Percentiles rank a stretch among this genome's conserved stretches.
Conservation (phyloP, 2,329 filamentous ascomycete species). For the Trichoderma guizhouense region DNA sequence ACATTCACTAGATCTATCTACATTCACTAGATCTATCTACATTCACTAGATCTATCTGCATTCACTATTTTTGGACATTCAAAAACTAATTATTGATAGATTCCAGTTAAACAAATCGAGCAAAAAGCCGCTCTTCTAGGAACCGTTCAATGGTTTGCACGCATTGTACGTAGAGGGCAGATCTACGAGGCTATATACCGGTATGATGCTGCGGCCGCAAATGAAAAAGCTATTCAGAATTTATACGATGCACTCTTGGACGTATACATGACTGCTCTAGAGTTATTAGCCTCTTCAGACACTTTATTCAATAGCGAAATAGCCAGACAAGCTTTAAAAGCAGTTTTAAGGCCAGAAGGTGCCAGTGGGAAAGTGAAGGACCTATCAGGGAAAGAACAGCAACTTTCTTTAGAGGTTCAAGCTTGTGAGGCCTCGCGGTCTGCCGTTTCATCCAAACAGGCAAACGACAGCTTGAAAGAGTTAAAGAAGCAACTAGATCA, state of each 20-base stretch:
- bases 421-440: neutral
- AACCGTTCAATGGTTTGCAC: neutral
- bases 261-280: neutral
- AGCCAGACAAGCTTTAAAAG: neutral
- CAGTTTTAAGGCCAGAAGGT: neutral
- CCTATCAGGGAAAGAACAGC: neutral
- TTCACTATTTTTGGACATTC: too few species aligned
- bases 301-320: neutral
- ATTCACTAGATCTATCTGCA: neutral
- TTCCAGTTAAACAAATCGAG: neutral
- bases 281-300: neutral
- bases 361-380: neutral
- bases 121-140: neutral
- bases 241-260: neutral
- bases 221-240: neutral
- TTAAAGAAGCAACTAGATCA: neutral
- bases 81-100: neutral
- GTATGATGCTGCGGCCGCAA: neutral
- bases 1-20: too few species aligned
- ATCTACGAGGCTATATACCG: neutral
- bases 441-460: neutral
- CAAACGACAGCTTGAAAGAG: neutral
- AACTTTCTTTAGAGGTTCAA: neutral
- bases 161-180: conserved; percentile 5
- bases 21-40: too few species aligned